Percentiles rank a stretch among this genome's conserved stretches.
These are phyloP conservation scores for Amanita pallidorosea DNA, from an alignment of 768 basidiomycete species.

Conservation along the genomic window DNA sequence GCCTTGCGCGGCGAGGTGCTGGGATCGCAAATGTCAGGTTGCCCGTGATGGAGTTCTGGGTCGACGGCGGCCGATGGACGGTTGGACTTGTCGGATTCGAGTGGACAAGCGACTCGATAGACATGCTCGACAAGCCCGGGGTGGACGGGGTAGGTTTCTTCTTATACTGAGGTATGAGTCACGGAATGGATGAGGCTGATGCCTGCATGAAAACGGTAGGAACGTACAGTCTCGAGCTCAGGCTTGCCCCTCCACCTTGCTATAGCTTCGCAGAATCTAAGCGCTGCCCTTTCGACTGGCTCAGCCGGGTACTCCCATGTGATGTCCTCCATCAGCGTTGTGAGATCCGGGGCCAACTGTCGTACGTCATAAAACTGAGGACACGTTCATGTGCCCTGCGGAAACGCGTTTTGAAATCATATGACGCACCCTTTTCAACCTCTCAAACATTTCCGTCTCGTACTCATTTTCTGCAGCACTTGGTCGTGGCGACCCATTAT, in stretches of 20 bases:
- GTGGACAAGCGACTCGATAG: constrained; percentile 58
- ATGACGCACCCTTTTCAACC: constrained; percentile 52
- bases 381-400: not conserved
- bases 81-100: constrained; percentile 58
- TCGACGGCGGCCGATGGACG: constrained; percentile 15
- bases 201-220: constrained; percentile 5
- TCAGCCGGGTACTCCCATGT: constrained; percentile 78
- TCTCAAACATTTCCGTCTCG: constrained; percentile 62
- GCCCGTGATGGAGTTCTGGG: constrained; percentile 4
- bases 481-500: constrained; percentile 17
- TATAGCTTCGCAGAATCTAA: constrained; percentile 75
- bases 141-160: constrained; percentile 26
- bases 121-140: constrained; percentile 20
- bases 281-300: constrained; percentile 66
- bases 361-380: constrained; percentile 71
- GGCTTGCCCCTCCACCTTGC: constrained; percentile 79
- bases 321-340: constrained; percentile 70
- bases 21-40: not conserved
- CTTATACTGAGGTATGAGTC: constrained; percentile 38
- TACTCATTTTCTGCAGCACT: constrained; percentile 60
- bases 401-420: not conserved
- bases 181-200: constrained; percentile 7
- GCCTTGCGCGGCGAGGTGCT: constrained; percentile 9
- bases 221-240: constrained; percentile 64
- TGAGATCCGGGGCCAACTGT: constrained; percentile 56